Evolutionary conservation across 2,329 filamentous ascomycete species (phyloP).

Genomic region (Ceratocystiopsis sp.): DNA sequence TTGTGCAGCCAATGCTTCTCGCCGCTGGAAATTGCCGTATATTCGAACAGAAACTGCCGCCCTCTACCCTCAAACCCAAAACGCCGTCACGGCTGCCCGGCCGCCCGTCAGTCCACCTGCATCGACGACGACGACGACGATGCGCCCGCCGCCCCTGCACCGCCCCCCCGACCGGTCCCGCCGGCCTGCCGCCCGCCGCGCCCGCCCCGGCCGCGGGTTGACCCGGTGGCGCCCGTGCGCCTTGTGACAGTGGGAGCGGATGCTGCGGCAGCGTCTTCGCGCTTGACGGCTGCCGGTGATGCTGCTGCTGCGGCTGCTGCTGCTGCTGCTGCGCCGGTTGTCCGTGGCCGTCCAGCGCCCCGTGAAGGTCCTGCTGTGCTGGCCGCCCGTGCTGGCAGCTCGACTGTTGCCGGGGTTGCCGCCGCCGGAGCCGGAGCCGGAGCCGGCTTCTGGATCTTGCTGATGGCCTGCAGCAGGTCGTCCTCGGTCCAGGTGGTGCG

Average conservation of each 20-base stretch:
- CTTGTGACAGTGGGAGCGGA: neutral
- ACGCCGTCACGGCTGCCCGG: too few species aligned
- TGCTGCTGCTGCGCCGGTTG: too few species aligned
- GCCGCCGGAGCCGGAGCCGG: neutral
- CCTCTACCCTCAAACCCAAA: too few species aligned
- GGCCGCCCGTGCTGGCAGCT: slow-evolving; percentile 1
- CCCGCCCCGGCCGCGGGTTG: slow-evolving; percentile 1
- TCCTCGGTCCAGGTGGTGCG: slow-evolving; percentile 25
- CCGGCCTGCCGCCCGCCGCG: slow-evolving; percentile 3
- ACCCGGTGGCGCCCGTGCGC: neutral
- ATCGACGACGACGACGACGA: slow-evolving; percentile 3
- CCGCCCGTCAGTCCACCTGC: slow-evolving; percentile 4
- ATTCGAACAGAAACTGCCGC: too few species aligned
- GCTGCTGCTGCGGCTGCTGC: neutral
- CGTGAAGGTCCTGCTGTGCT: neutral
- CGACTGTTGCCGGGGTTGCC: neutral
- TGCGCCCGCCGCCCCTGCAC: neutral
- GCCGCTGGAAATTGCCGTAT: too few species aligned
- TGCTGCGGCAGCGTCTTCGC: neutral
- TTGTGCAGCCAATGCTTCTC: too few species aligned
- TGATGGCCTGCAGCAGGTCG: slow-evolving; percentile 28
- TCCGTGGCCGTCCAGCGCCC: neutral
- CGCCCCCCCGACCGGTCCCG: too few species aligned
- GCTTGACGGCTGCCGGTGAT: slow-evolving; percentile 1
- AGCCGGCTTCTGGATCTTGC: slow-evolving; percentile 18